Evolutionary conservation across 169 alveolate species (phyloP), one percentile per base, ranked within the genome.

Genomic region (Babesia ovis): DNA sequence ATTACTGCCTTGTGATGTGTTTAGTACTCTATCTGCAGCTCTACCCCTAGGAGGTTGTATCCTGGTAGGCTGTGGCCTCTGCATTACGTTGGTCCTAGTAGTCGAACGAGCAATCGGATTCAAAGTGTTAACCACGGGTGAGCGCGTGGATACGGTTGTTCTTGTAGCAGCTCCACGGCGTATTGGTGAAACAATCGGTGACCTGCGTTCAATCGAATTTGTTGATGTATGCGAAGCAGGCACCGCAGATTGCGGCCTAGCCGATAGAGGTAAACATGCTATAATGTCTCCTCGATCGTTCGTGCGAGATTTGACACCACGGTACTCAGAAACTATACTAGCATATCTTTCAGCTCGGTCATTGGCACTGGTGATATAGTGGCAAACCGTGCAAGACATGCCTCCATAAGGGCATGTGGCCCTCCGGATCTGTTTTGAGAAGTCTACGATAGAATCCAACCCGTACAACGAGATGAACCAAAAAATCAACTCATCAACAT

Each of bases 271-370:
- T 32, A 77, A 32, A n/a, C 77, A 43, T 8, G 53, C 39, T 11
- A 77, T 57, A 4, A 77, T 68, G 35, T 67, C 76, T 4, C 86
- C 86, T 18, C 68, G 58, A 23, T 77, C 68, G 58, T 77, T 67
- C 27, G 53, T 46, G 51, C 22, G 22, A 9, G 79, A 67, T 61
- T 58, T 77, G 20, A 67, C 41, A 2, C 59, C 61, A 18, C 59
- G 62, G 18, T 39, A 12, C 18, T 37, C 70, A 22, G 50, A 39
- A 1, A 55, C 16, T 9, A 58, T 0, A 32, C 39, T 4, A 1
- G 39, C 45, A 43, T 67, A 77, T 14, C 70, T 23, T 27, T 50
- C 51, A 18, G 72, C 57, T 3, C 66, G 43, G 11, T 77, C 81
- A 2, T 14, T 25, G 31, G 18, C 20, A 3, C 43, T 68, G 22